Evolutionary conservation across 768 basidiomycete genomes (phyloP).

Genomic region (Hericium erinaceus): DNA sequence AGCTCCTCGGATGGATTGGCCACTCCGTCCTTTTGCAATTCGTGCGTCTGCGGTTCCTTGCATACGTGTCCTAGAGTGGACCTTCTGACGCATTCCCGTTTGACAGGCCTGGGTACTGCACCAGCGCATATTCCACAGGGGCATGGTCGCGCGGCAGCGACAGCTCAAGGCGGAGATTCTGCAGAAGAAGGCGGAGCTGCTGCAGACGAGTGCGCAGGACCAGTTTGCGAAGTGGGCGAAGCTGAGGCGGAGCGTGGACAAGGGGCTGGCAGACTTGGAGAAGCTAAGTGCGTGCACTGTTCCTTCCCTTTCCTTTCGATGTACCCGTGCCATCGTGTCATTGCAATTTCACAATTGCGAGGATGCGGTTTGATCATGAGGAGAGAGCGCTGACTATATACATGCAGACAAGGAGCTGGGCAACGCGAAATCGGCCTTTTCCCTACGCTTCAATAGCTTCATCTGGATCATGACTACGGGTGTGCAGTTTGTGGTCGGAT

Average conservation of each 20-base stretch:
- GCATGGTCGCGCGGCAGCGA: conserved; percentile 47
- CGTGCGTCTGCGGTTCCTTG: conserved; percentile 37
- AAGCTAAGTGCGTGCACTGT: conserved; percentile 65
- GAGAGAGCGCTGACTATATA: neutral
- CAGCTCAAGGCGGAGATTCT: conserved; percentile 76
- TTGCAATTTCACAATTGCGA: neutral
- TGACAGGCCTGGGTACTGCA: conserved; percentile 65
- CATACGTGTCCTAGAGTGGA: neutral
- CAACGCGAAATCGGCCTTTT: conserved; percentile 70
- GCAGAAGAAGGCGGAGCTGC: conserved; percentile 71
- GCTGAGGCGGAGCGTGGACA: conserved; percentile 82
- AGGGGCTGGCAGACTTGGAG: conserved; percentile 84
- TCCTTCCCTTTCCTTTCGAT: neutral
- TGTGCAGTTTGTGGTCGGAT: conserved; percentile 72
- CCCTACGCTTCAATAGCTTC: conserved; percentile 58
- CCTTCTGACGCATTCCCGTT: neutral
- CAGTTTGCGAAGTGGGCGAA: conserved; percentile 99
- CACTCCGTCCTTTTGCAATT: conserved; percentile 73
- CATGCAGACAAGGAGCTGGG: conserved; percentile 62
- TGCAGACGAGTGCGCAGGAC: conserved; percentile 89
- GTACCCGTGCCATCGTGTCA: neutral
- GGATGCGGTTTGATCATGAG: neutral
- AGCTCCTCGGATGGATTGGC: conserved; percentile 84
- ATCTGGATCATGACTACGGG: conserved; percentile 88
- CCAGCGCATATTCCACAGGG: conserved; percentile 52